Evolutionary conservation across 2,329 filamentous ascomycete genomes (phyloP).

Genomic region (Pseudopyrenochaeta lycopersici): DNA sequence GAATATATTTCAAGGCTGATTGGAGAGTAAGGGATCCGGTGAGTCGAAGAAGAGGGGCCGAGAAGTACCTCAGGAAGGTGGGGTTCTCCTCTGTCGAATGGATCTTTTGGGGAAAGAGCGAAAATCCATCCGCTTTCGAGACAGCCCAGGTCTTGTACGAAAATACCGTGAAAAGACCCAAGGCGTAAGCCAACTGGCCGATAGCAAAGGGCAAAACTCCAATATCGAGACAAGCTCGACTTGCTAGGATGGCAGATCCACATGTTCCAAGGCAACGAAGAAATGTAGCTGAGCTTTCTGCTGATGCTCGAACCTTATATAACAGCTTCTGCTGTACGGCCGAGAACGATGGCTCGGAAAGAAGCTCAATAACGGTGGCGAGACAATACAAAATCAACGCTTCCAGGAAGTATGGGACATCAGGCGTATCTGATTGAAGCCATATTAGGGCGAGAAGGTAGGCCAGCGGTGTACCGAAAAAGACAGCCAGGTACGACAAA

Average conservation of each 20-base stretch:
- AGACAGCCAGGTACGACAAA: conserved; percentile 80
- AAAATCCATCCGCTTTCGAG: conserved; percentile 70
- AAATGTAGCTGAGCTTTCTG: conserved; percentile 85
- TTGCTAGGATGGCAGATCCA: conserved; percentile 71
- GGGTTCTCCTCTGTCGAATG: conserved; percentile 40
- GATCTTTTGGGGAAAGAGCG: conserved; percentile 65
- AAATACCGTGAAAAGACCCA: conserved; percentile 76
- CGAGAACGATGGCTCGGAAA: conserved; percentile 89
- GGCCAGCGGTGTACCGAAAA: conserved; percentile 72
- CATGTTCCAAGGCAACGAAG: conserved; percentile 80
- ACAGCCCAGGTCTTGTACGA: conserved; percentile 66
- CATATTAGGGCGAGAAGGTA: conserved; percentile 74
- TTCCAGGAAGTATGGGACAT: conserved; percentile 70
- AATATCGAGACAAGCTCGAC: conserved; percentile 60
- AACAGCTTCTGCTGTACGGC: conserved; percentile 82
- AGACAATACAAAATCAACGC: conserved; percentile 64
- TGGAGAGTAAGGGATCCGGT: conserved; percentile 87
- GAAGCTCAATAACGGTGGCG: conserved; percentile 75
- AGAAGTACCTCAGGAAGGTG: conserved; percentile 61
- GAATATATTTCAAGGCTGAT: conserved; percentile 87
- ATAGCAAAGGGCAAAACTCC: conserved; percentile 89
- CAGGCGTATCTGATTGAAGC: conserved; percentile 60
- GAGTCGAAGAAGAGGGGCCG: conserved; percentile 73
- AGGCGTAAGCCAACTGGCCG: conserved; percentile 82
- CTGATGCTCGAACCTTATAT: conserved; percentile 80